Base-by-base conservation (phyloP, 2,329 filamentous ascomycete species). In the Penicillium sp. region DNA sequence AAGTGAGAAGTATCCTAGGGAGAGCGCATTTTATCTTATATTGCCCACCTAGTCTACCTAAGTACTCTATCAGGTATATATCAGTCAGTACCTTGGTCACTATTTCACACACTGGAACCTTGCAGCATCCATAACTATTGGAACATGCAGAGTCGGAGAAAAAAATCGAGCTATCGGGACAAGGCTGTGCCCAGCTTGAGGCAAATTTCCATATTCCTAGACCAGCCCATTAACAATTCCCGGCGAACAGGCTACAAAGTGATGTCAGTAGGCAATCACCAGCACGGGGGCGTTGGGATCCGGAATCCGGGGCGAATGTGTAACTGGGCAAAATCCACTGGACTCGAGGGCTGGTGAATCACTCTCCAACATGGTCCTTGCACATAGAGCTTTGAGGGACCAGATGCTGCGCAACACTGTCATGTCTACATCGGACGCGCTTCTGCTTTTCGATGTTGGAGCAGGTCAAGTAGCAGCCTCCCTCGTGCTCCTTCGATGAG, bases 191-290 rank as follows among this genome's bases (percentile, higher is more conserved):
- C 31, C 8, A 31, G 5, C 10, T 10, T 6, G 8, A 10, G 31
- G 31, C 31, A 31, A 31, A 31, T 31, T 31, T 28, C 25, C 25
- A 28, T 31, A 31, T 31, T 10, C 7, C 31, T 31, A 31, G 31
- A 10, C 31, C 31, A 31, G 31, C n/a, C 15, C 17, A 25, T 49
- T 15, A 7, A 5, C 14, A 22, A 35, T 53, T 47, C 48, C 37
- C 2, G 35, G 11, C 38, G 22, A 42, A 50, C 41, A 11, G 15
- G 15, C 3, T n/a, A 47, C 31, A 49, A 31, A 54, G 68, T 73
- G 71, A 71, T 72, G 70, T 73, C 71, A 71, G 58, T 53, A 35
- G 45, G 28, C 53, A 69, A 73, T 71, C 69, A 73, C 61, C 34
- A 11, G 48, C 43, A 42, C 35, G n/a, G 20, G 20, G 49, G 52